phyloP scores from a whole-genome alignment of 441 rosid genomes.

The Adansonia grandidieri region DNA sequence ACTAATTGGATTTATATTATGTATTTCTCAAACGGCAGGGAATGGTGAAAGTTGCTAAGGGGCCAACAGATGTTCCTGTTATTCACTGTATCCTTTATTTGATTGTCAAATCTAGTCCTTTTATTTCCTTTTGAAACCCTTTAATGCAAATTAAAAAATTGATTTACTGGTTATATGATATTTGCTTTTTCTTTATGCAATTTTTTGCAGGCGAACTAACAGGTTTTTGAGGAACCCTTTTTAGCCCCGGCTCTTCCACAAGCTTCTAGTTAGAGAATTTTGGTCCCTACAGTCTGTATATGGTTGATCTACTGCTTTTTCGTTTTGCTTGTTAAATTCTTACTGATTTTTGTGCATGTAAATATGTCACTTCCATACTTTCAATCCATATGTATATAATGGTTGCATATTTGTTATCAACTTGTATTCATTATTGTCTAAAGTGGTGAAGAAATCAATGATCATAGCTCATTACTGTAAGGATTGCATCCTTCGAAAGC shows the following conservation, averaged over 20 bases:
- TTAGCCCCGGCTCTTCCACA: not conserved
- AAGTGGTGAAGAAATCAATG: not conserved
- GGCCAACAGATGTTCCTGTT: conserved; percentile 40
- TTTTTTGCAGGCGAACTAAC: conserved; percentile 19
- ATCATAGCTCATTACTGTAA: not conserved
- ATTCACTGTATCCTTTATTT: conserved; percentile 39
- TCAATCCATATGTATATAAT: not conserved
- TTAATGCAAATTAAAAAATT: not conserved
- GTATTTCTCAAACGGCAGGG: conserved; percentile 34
- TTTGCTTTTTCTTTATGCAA: not conserved
- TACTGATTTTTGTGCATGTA: not conserved
- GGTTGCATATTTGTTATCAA: not conserved
- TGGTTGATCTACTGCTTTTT: not conserved
- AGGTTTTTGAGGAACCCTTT: not conserved
- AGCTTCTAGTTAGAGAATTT: not conserved
- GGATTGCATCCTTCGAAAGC: not conserved
- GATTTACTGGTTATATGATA: not conserved
- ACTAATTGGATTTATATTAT: conserved; percentile 22
- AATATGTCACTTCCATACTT: not conserved
- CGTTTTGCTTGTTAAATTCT: not conserved
- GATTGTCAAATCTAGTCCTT: not conserved
- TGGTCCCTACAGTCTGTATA: not conserved
- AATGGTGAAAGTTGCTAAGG: conserved; percentile 42
- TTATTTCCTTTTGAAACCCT: not conserved
- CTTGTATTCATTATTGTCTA: not conserved